Percentiles rank a stretch among this genome's conserved stretches.
Evolutionary conservation across 768 basidiomycete genomes (phyloP).

Genomic region (Lentinula edodes): DNA sequence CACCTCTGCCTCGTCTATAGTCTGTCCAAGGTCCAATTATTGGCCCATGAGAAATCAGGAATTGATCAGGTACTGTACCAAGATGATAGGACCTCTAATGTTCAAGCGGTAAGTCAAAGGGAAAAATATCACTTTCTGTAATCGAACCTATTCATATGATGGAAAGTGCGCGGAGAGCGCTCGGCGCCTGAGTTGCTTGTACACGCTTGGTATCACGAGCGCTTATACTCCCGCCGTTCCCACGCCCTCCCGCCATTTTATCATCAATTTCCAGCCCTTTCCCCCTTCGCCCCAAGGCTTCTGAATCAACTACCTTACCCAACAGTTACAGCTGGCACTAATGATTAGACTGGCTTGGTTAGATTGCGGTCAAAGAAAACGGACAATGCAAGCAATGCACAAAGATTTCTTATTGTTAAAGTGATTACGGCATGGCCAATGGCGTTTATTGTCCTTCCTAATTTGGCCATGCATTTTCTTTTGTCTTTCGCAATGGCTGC

Average conservation of each 20-base stretch:
- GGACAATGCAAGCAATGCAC: neutral
- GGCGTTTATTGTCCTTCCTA: neutral
- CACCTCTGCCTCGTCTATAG: conserved; percentile 3
- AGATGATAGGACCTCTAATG: neutral
- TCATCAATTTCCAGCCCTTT: neutral
- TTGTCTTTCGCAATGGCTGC: neutral
- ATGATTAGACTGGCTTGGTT: too few species aligned
- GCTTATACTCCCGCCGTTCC: neutral
- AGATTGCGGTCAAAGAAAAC: neutral
- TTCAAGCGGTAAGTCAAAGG: neutral
- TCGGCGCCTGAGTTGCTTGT: neutral
- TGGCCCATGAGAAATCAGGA: neutral
- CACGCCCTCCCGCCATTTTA: neutral
- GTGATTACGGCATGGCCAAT: neutral
- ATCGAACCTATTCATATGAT: neutral
- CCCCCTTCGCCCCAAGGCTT: neutral
- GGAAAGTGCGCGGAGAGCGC: neutral
- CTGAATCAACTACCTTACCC: too few species aligned
- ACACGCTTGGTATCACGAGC: neutral
- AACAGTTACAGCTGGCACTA: too few species aligned
- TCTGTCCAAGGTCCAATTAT: neutral
- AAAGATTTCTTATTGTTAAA: neutral
- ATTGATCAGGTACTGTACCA: neutral
- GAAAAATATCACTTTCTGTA: neutral
- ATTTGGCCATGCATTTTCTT: neutral